These are phyloP conservation scores for Didymosphaeria variabile DNA, from an alignment of 2,329 filamentous ascomycete genomes.

Conservation along the genomic window DNA sequence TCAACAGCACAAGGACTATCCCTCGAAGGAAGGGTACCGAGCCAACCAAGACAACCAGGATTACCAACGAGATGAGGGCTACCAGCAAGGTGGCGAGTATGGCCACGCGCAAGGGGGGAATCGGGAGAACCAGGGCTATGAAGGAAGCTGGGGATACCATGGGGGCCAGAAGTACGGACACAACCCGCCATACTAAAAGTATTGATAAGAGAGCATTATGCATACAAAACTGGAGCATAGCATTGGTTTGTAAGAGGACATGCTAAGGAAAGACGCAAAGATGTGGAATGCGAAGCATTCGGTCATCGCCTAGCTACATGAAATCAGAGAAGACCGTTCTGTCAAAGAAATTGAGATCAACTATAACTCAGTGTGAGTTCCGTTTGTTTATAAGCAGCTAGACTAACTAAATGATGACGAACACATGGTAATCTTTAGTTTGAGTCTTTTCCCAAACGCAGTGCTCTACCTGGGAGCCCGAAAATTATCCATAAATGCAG, in stretches of 20 bases:
- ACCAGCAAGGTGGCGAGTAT: neutral
- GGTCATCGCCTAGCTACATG: no score
- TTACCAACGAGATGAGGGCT: neutral
- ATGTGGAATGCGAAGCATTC: no score
- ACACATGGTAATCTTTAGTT: no score
- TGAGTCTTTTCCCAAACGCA: no score
- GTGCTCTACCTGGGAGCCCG: no score
- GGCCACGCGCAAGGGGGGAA: constrained; percentile 1
- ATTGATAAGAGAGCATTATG: neutral
- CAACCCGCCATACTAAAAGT: constrained; percentile 12
- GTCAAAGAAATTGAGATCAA: no score
- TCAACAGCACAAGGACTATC: constrained; percentile 10
- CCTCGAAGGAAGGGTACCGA: neutral
- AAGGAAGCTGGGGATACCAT: constrained; percentile 11
- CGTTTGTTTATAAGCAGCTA: no score
- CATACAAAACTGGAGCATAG: neutral
- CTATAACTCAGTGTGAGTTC: no score
- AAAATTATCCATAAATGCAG: no score
- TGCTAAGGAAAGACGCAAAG: no score
- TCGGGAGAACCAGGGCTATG: constrained; percentile 9
- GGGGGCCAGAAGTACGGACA: constrained; percentile 11
- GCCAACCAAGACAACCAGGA: neutral
- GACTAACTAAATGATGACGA: no score
- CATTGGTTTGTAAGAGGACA: neutral
- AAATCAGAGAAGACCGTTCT: no score